phyloP scores from a whole-genome alignment of 2,329 filamentous ascomycete species.

The Rhynchosporium secalis region DNA sequence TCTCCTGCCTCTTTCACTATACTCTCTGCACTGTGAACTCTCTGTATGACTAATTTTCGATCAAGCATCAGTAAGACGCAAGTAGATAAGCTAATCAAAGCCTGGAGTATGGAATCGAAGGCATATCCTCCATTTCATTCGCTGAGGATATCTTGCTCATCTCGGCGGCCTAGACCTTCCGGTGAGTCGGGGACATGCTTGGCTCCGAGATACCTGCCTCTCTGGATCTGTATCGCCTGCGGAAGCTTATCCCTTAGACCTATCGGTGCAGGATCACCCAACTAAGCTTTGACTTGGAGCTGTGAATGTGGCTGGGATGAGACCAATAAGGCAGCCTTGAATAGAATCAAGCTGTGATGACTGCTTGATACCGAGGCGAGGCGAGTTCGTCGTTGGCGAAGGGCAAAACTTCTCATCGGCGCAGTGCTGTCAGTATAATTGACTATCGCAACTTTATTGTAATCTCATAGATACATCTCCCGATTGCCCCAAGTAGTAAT shows the following conservation, averaged over 20 bases:
- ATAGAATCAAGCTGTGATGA: background rate
- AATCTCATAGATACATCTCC: too few species aligned
- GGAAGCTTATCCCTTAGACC: background rate
- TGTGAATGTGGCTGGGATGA: background rate
- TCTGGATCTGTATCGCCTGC: background rate
- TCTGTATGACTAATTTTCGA: too few species aligned
- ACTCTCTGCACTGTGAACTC: background rate
- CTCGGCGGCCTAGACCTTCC: background rate
- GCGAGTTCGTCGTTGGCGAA: background rate
- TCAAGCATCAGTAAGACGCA: too few species aligned
- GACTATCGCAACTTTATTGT: too few species aligned
- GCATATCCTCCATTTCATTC: background rate
- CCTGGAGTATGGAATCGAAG: background rate
- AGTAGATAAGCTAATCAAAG: too few species aligned
- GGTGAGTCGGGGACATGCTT: background rate
- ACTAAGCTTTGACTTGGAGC: background rate
- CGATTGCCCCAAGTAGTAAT: too few species aligned
- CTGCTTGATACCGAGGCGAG: background rate
- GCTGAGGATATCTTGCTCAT: background rate
- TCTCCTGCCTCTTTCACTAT: background rate
- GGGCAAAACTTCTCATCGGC: background rate
- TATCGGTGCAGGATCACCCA: background rate
- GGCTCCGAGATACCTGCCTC: conserved; percentile 9
- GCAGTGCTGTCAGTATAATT: background rate
- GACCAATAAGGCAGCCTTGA: background rate